Conservation (phyloP, 768 basidiomycete species). For the Phylloporus rhodoxanthus region DNA sequence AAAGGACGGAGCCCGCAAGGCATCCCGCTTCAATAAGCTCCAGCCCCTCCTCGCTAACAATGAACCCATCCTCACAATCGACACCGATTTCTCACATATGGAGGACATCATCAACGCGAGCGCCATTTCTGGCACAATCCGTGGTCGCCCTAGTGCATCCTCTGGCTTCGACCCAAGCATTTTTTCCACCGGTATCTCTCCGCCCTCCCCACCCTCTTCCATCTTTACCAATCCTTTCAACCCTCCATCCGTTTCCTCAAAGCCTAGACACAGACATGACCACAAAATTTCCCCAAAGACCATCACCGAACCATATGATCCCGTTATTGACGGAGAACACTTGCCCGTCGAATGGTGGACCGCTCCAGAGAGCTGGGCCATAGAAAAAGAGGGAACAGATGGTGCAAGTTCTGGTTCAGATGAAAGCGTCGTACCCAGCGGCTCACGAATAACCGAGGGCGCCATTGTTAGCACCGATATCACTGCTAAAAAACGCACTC, state of each 20-base stretch:
- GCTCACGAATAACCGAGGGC: slow-evolving; percentile 14
- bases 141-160: slow-evolving; percentile 17
- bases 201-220: slow-evolving; percentile 29
- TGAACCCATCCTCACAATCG: slow-evolving; percentile 18
- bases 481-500: slow-evolving; percentile 16
- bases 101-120: slow-evolving; percentile 67
- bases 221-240: slow-evolving; percentile 37
- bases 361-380: slow-evolving; percentile 75
- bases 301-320: slow-evolving; percentile 7
- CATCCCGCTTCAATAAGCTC: slow-evolving; percentile 21
- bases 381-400: slow-evolving; percentile 44
- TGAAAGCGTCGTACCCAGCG: slow-evolving; percentile 20
- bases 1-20: slow-evolving; percentile 15
- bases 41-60: slow-evolving; percentile 23
- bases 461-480: slow-evolving; percentile 10
- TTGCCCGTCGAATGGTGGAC: slow-evolving; percentile 45
- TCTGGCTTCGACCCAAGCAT: slow-evolving; percentile 25
- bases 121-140: slow-evolving; percentile 6
- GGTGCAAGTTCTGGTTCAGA: slow-evolving; percentile 40
- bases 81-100: slow-evolving; percentile 50
- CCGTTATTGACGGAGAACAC: slow-evolving; percentile 4
- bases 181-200: slow-evolving; percentile 29
- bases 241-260: slow-evolving; percentile 11
- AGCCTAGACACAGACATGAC: slow-evolving; percentile 24
- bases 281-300: slow-evolving; percentile 54